Evolutionary conservation across 2,329 filamentous ascomycete species (phyloP).

Genomic region (Daldinia sp.): DNA sequence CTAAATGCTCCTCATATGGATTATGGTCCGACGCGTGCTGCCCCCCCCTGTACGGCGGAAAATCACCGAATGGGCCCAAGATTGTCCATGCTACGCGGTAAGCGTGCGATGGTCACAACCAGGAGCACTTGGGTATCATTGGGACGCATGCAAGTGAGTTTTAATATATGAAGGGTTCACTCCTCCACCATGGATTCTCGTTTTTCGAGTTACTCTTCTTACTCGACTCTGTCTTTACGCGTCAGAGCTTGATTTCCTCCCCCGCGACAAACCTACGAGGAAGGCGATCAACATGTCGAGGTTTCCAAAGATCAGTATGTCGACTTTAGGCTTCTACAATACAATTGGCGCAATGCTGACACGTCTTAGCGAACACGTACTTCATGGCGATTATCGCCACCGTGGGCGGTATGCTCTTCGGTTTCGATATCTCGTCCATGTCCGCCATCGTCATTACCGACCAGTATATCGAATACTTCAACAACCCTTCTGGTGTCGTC

Average conservation of each 20-base stretch:
- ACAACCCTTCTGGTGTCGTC: constrained; percentile 54
- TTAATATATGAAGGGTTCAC: constrained; percentile 40
- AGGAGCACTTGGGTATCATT: constrained; percentile 28
- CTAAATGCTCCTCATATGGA: constrained; percentile 24
- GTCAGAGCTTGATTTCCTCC: constrained; percentile 19
- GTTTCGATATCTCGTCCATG: constrained; percentile 67
- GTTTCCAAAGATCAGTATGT: constrained; percentile 45
- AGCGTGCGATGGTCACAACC: constrained; percentile 16
- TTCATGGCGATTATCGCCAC: constrained; percentile 46
- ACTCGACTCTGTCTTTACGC: constrained; percentile 9
- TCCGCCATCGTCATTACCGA: constrained; percentile 62
- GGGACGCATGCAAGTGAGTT: constrained; percentile 33
- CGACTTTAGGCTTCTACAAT: not conserved
- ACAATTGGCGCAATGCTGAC: constrained; percentile 28
- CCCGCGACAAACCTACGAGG: constrained; percentile 13
- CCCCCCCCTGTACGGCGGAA: constrained; percentile 20
- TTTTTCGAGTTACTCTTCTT: constrained; percentile 15
- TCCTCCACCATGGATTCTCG: constrained; percentile 16
- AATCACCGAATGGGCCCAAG: constrained; percentile 32
- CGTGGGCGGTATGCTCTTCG: constrained; percentile 52
- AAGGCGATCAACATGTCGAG: constrained; percentile 41
- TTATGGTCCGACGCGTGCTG: constrained; percentile 22
- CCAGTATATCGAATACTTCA: constrained; percentile 62
- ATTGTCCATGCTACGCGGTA: constrained; percentile 26
- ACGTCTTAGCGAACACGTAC: constrained; percentile 42